Conservation (phyloP, 306 rosid species). For the Fragaria iinumae region DNA sequence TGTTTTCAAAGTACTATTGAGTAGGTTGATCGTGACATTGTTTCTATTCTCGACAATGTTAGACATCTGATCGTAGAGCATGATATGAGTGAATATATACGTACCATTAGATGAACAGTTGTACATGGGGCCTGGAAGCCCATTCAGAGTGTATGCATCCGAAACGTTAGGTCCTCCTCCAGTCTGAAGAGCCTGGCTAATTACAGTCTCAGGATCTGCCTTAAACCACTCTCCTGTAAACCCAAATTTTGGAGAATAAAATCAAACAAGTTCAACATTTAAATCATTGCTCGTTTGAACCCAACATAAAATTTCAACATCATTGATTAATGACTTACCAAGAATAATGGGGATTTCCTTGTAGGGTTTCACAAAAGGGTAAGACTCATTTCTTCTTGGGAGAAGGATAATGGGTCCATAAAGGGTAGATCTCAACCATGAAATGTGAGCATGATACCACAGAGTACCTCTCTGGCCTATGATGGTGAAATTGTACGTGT, state of each 20-base stretch:
- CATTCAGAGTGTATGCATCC: slow-evolving; percentile 78
- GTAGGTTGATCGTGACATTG: too few relatives aligned
- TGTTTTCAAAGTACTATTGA: too few relatives aligned
- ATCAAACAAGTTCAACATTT: neutral
- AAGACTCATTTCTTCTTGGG: slow-evolving; percentile 60
- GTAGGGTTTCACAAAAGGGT: slow-evolving; percentile 71
- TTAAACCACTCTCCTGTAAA: slow-evolving; percentile 87
- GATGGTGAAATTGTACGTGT: slow-evolving; percentile 70
- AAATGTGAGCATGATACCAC: slow-evolving; percentile 80
- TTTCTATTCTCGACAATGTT: neutral
- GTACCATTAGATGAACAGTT: slow-evolving; percentile 77
- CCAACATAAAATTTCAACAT: neutral
- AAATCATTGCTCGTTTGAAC: neutral
- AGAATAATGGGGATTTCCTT: slow-evolving; percentile 64
- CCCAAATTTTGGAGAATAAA: slow-evolving; percentile 3
- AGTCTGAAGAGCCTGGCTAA: slow-evolving; percentile 69
- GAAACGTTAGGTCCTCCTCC: slow-evolving; percentile 90
- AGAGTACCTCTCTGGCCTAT: slow-evolving; percentile 78
- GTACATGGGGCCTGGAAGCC: slow-evolving; percentile 72
- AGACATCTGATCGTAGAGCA: neutral
- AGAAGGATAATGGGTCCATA: slow-evolving; percentile 77
- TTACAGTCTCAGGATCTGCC: slow-evolving; percentile 70
- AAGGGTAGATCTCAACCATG: slow-evolving; percentile 72
- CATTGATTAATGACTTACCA: slow-evolving; percentile 36
- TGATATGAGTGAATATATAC: neutral